Evolutionary conservation across 345 rosid genomes (phyloP), one percentile per base, ranked within the genome.

Genomic region (Draba incana): DNA sequence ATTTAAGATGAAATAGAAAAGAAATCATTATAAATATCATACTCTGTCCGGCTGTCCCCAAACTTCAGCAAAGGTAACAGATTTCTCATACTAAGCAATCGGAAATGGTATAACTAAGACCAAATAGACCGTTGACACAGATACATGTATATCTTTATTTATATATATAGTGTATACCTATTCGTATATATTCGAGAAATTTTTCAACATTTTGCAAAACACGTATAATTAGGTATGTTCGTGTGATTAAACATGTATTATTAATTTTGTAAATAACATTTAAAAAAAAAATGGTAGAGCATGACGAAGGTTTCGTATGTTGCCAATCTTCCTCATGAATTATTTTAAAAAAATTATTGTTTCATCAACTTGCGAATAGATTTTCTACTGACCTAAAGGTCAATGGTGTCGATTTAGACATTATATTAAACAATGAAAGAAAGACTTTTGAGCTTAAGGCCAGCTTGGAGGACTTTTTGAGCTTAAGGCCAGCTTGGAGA

Each of bases 401-500:
- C 57, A 63, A 48, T 48, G 57, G 68, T 63, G 54, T 49, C 45
- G 46, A 48, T 63, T 63, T 44, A 60, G 56, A 63, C 68, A 49
- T 46, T 48, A 23, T 25, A 48, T 49, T 35, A 48, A 63, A 48
- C 57, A 63, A 63, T 33, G 44, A 48, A 38, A 63, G 15, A 63
- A 47, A 47, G 20, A 20, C 20, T 20, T 20, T 20, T 20, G 20
- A 20, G 20, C 20, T 20, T 20, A 20, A 20, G 20, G 20, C 20
- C 20, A 20, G 20, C 20, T 20, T 20, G 20, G 20, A 20, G 48
- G 57, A 63, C 57, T 16, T 31, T 16, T 45, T 7, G 31, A 48
- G 43, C 24, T 20, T 4, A 37, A 23, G 46, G 68, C 46, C 68
- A 48, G 45, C 68, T 63, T 48, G 57, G 44, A 6, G 54, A 48